phyloP scores from a whole-genome alignment of 1,284 basidiomycete genomes.

The Pholiota adiposa region DNA sequence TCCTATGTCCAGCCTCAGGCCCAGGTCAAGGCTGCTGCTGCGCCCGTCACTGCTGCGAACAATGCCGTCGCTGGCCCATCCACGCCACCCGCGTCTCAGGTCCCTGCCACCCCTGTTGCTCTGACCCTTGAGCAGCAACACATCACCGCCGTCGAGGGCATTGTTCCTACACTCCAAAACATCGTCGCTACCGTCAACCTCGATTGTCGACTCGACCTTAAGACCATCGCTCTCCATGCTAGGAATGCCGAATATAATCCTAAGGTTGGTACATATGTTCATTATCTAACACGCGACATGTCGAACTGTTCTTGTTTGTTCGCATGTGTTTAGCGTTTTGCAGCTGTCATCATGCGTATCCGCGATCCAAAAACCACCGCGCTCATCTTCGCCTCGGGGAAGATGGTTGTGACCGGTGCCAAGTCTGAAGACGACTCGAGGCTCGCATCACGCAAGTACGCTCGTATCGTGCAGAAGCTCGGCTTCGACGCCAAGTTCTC shows the following conservation, averaged over 20 bases:
- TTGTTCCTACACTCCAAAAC: constrained; percentile 95
- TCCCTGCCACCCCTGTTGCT: constrained; percentile 64
- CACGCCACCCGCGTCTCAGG: constrained; percentile 48
- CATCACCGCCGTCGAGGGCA: constrained; percentile 93
- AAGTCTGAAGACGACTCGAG: constrained; percentile 99
- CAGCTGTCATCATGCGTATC: constrained; percentile 99
- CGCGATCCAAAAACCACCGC: constrained; percentile 99
- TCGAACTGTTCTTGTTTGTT: constrained; percentile 65
- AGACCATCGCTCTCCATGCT: constrained; percentile 98
- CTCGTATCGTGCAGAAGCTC: constrained; percentile 98
- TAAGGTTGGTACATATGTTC: constrained; percentile 82
- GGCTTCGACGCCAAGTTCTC: constrained; percentile 99
- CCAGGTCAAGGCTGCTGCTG: constrained; percentile 26
- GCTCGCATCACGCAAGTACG: constrained; percentile 97
- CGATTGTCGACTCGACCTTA: constrained; percentile 95
- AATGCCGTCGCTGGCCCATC: constrained; percentile 54
- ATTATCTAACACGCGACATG: constrained; percentile 51
- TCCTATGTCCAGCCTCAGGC: constrained; percentile 42
- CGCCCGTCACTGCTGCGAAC: constrained; percentile 17
- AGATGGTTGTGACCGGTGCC: constrained; percentile 99
- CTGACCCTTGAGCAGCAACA: constrained; percentile 87
- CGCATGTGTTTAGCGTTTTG: constrained; percentile 87
- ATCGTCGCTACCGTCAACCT: constrained; percentile 99
- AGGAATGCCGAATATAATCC: constrained; percentile 99
- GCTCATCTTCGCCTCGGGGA: constrained; percentile 98